A percentile compares a stretch with the other conserved stretches of the same genome.
phyloP scores from a whole-genome alignment of 148 eudicot species.

The Dysphania ambrosioides region DNA sequence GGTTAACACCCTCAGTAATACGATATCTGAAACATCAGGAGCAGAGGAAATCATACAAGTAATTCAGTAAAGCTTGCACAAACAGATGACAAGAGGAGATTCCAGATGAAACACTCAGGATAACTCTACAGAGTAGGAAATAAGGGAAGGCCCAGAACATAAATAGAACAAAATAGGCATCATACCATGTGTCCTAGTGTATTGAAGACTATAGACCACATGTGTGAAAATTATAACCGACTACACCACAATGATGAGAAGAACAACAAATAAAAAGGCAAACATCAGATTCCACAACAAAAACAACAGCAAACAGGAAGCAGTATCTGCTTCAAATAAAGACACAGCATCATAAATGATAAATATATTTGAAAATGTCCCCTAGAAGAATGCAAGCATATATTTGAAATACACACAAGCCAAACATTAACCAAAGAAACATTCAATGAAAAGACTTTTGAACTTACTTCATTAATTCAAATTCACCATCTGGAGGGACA shows the following conservation, averaged over 20 bases:
- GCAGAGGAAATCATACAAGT: neutral
- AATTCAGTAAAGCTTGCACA: neutral
- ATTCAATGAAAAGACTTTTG: neutral
- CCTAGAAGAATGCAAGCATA: neutral
- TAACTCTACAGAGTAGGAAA: neutral
- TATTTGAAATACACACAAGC: neutral
- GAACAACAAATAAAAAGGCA: neutral
- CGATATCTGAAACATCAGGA: slow-evolving; percentile 58
- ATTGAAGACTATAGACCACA: neutral
- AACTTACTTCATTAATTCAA: slow-evolving; percentile 97
- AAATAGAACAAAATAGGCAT: neutral
- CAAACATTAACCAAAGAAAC: neutral
- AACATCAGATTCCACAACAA: neutral
- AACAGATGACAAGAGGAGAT: neutral
- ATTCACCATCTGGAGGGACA: slow-evolving; percentile 99
- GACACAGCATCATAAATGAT: too few species aligned
- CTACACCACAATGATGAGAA: neutral
- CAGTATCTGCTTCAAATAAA: neutral
- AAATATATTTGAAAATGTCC: too few species aligned
- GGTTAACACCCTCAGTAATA: slow-evolving; percentile 98
- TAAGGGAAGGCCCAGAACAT: neutral
- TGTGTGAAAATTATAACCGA: too few species aligned
- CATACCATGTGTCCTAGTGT: neutral
- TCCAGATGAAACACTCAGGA: neutral
- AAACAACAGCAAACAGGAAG: neutral